Base-by-base conservation (phyloP, 129 eudicot species). In the Solidago caesia region DNA sequence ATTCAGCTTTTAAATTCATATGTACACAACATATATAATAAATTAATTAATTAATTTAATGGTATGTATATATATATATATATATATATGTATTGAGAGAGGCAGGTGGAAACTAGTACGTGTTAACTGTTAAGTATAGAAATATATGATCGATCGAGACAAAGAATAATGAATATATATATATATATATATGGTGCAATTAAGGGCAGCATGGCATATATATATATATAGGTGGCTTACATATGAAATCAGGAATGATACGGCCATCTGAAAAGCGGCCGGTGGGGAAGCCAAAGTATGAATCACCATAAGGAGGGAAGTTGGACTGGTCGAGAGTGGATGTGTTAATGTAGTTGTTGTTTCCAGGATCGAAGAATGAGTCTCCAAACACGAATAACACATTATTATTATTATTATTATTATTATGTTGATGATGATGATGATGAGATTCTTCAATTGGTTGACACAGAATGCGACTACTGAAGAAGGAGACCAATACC, bases 211-310 rank as follows among this genome's bases (percentile, higher is more conserved):
- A 8, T 4, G 48, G 8, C 6, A 45, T 8, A 8, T 45, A 45
- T 45, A 45, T 8, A 45, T 5, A 45, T 45, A 4, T 45, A 25
- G 6, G 9, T 0, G 16, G 10, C 66, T 42, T 77, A 88, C 94
- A 83, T 11, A 88, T 83, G 68, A 88, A 88, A 77, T 88, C 90
- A 0, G 94, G 80, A 14, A 85, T 56, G 77, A 88, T 61, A 60
- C 90, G 90, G 46, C 94, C 94, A 26, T 88, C 84, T 6, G 94
- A 88, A 59, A 85, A 88, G 5, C 94, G 70, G 4, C 90, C 94
- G 58, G 94, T 85, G 1, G 94, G 86, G 75, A 48, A 83, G 7
- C 74, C 66, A 80, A 88, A 85, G 86, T 71, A 79, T 11, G 88
- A 70, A 63, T 75, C 49, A 0, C 94, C 94, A 16, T 88, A 88